Evolutionary conservation across 1,139 yeast species (phyloP), one percentile per base, ranked within the genome.

Genomic region (Torulaspora globosa): DNA sequence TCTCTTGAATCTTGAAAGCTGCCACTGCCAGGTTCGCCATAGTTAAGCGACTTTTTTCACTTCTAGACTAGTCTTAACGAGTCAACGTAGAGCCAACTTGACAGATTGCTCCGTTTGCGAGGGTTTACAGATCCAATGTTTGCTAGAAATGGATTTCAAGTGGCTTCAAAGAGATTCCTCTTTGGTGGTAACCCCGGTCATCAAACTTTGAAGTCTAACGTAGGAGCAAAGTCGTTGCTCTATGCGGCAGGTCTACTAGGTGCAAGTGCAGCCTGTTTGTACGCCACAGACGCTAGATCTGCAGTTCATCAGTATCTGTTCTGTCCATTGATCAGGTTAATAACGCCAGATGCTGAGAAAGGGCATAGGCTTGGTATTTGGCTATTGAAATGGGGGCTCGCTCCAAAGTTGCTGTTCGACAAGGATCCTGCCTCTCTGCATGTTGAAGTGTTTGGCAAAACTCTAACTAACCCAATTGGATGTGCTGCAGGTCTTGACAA

Each of bases 401-500:
- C 75, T 6, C 95, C 95, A 16, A 71, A 73, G 48, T 69, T 84
- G 46, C 73, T 73, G 51, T 74, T 73, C 40, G 86, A 80, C 51
- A 69, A 70, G 33, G 82, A 78, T 51, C 78, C 78, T 48, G 75
- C 75, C 3, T 67, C 70, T 3, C 70, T 85, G 54, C 70, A 76
- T 7, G 88, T 82, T 12, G 64, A 75, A 36, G 84, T 82, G 1
- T 84, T 85, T 63, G 89, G 88, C 5, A 75, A 71, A 43, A 69
- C 62, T 0, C 69, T 90, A 60, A 73, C 76, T 26, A 82, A 82
- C 47, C 97, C 97, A 16, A 72, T 90, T 47, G 97, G 97, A 6
- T 75, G 90, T 58, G 97, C 97, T 41, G 97, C 98, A 28, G 98
- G 98, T 10, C 76, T 90, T 54, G 98, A 90, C 66, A 90, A 90